phyloP scores from a whole-genome alignment of 2,329 filamentous ascomycete genomes.

The Aspergillus cejpii region DNA sequence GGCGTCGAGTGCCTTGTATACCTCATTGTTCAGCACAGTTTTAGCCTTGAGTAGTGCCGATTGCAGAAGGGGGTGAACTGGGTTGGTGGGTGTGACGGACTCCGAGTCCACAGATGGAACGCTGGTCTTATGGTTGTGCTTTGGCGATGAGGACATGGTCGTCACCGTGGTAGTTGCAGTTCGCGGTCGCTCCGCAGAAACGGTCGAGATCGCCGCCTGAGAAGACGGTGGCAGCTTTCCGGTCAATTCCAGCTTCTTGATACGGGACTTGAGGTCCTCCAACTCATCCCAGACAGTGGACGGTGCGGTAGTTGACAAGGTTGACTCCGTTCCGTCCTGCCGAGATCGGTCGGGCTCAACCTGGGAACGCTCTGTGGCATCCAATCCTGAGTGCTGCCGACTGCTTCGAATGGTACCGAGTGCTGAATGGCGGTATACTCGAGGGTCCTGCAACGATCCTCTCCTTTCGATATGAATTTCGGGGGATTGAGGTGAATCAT shows the following conservation, averaged over 20 bases:
- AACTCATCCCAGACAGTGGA: slow-evolving; percentile 97
- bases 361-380: slow-evolving; percentile 30
- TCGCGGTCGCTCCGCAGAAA: slow-evolving; percentile 71
- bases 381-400: slow-evolving; percentile 32
- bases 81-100: slow-evolving; percentile 40
- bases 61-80: slow-evolving; percentile 69
- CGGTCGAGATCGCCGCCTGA: slow-evolving; percentile 67
- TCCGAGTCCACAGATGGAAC: slow-evolving; percentile 31
- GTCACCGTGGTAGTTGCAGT: slow-evolving; percentile 90
- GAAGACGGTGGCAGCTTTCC: slow-evolving; percentile 81
- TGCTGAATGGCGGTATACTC: slow-evolving; percentile 30
- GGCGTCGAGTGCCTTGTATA: slow-evolving; percentile 73
- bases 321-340: slow-evolving; percentile 72
- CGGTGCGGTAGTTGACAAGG: slow-evolving; percentile 76
- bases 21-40: slow-evolving; percentile 58
- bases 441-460: slow-evolving; percentile 30
- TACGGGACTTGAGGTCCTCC: slow-evolving; percentile 88
- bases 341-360: slow-evolving; percentile 32
- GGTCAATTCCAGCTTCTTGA: slow-evolving; percentile 80
- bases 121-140: slow-evolving; percentile 55
- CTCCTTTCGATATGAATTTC: slow-evolving; percentile 26
- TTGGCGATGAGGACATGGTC: slow-evolving; percentile 83
- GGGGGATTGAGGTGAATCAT: slow-evolving; percentile 29
- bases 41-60: slow-evolving; percentile 75
- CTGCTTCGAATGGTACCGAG: slow-evolving; percentile 33